These are phyloP conservation scores for Ammopiptanthus mongolicus DNA, from an alignment of 306 rosid genomes.

Conservation along the genomic window DNA sequence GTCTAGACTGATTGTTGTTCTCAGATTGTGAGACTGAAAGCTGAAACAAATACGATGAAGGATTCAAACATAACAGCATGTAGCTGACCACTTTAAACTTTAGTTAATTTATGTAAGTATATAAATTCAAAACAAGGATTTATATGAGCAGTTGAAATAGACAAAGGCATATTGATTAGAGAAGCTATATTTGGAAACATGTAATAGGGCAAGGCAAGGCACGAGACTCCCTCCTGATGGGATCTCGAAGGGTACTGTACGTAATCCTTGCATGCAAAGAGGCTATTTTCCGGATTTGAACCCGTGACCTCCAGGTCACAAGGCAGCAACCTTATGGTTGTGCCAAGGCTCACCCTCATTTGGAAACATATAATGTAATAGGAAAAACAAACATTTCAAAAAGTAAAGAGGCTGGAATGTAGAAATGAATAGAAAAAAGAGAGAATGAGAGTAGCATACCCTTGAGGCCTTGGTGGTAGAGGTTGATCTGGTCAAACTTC, in stretches of 20 bases:
- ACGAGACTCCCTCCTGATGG: no score
- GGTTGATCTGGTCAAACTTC: slow-evolving; percentile 59
- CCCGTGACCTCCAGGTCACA: no score
- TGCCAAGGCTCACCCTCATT: no score
- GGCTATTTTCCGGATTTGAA: no score
- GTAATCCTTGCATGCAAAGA: no score
- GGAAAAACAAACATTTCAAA: not conserved
- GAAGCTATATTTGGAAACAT: not conserved
- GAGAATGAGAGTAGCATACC: slow-evolving; percentile 38
- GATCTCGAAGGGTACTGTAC: no score
- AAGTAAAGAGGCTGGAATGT: not conserved
- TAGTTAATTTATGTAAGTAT: not conserved
- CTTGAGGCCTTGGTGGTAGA: slow-evolving; percentile 74
- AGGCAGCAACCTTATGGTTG: no score
- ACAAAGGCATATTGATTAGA: no score
- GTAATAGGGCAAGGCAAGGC: no score
- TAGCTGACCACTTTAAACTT: not conserved
- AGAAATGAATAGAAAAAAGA: not conserved
- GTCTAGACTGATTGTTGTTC: slow-evolving; percentile 61
- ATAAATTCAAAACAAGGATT: not conserved
- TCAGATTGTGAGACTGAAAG: slow-evolving; percentile 88
- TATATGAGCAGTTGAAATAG: not conserved
- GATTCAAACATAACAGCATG: slow-evolving; percentile 14
- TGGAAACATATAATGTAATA: not conserved
- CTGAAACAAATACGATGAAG: slow-evolving; percentile 45